Conservation (phyloP, 352 stramenopile species). For the Phytophthora cryptogea region DNA sequence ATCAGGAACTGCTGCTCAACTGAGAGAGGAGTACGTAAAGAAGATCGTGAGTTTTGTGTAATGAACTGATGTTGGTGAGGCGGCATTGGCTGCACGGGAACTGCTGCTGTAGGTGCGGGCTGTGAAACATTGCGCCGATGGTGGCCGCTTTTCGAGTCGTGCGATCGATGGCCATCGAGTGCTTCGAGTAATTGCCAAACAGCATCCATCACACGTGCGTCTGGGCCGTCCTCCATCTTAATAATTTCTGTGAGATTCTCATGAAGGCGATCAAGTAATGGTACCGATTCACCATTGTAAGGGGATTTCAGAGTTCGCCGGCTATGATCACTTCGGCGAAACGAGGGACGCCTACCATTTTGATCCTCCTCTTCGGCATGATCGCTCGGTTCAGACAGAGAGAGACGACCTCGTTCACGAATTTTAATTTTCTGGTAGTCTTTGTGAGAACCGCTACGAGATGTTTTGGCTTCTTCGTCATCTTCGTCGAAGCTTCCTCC, state of each 20-base stretch:
- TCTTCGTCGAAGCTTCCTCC: conserved; percentile 25
- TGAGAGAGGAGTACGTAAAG: conserved; percentile 38
- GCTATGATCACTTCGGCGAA: conserved; percentile 23
- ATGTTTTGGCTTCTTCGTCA: conserved; percentile 11
- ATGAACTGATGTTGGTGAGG: conserved; percentile 2
- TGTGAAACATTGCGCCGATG: conserved; percentile 23
- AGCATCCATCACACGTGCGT: conserved; percentile 36
- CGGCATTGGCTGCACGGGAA: conserved; percentile 3
- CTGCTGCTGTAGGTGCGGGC: background rate
- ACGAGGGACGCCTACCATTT: conserved; percentile 2
- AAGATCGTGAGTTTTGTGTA: conserved; percentile 12
- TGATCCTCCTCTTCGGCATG: conserved; percentile 5
- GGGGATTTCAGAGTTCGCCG: conserved; percentile 20
- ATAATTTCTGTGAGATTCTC: conserved; percentile 56
- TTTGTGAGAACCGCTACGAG: conserved; percentile 5
- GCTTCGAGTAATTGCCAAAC: conserved; percentile 60
- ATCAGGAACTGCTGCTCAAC: conserved; percentile 65
- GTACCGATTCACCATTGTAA: conserved; percentile 9
- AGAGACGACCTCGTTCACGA: conserved; percentile 51
- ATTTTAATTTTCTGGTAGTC: conserved; percentile 45
- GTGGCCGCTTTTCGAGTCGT: conserved; percentile 38
- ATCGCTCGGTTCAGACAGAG: conserved; percentile 23
- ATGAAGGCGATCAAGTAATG: conserved; percentile 50
- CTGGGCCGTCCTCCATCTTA: conserved; percentile 44
- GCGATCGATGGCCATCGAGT: conserved; percentile 41